Evolutionary conservation across 73 alveolate genomes (phyloP).

Genomic region (Urostyla sp.): DNA sequence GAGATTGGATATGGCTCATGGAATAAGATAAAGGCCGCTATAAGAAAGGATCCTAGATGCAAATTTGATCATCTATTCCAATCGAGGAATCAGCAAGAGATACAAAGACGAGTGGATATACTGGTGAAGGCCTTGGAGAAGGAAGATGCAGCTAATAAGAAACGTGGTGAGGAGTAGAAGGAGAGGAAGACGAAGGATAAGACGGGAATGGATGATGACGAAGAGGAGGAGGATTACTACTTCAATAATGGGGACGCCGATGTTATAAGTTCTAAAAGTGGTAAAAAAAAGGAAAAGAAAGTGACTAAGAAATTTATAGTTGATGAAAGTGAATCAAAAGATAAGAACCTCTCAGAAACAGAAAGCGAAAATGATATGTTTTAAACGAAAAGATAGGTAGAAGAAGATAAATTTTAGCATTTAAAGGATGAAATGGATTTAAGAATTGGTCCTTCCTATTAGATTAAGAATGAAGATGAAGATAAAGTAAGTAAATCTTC

Average conservation of each 20-base stretch:
- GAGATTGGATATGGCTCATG: slow-evolving; percentile 96
- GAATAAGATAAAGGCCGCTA: slow-evolving; percentile 88
- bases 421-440: slow-evolving; percentile 25
- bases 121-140: slow-evolving; percentile 94
- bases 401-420: slow-evolving; percentile 38
- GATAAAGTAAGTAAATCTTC: neutral
- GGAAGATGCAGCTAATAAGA: slow-evolving; percentile 75
- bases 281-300: neutral
- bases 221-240: neutral
- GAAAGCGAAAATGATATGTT: neutral
- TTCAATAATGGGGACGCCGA: slow-evolving; percentile 2
- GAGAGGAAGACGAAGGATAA: neutral
- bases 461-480: slow-evolving; percentile 5
- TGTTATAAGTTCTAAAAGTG: neutral
- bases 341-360: no score
- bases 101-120: slow-evolving; percentile 94
- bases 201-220: neutral
- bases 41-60: slow-evolving; percentile 88
- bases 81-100: slow-evolving; percentile 93
- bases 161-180: slow-evolving; percentile 15
- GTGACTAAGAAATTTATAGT: neutral
- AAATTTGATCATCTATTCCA: slow-evolving; percentile 94
- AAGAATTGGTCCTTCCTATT: neutral
- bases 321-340: slow-evolving; percentile 14
- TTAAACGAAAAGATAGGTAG: neutral